These are phyloP conservation scores for Talaromyces pinophilus DNA, from an alignment of 2,329 filamentous ascomycete species.

Conservation along the genomic window DNA sequence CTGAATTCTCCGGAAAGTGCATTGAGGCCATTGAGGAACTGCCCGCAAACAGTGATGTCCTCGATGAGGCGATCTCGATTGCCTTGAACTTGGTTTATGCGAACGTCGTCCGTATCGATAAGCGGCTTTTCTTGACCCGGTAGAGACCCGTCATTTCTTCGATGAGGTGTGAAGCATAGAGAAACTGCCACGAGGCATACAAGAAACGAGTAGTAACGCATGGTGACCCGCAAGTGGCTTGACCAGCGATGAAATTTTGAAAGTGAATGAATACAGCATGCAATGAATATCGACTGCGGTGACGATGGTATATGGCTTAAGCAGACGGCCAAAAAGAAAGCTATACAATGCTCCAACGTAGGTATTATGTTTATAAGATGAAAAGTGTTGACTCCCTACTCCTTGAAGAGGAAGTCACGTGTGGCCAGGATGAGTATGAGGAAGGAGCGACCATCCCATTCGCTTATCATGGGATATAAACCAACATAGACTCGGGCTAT, in stretches of 20 bases:
- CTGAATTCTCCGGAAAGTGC: neutral
- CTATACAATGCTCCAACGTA: neutral
- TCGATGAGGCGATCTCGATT: constrained; percentile 3
- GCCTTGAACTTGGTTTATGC: constrained; percentile 4
- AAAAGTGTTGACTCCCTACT: neutral
- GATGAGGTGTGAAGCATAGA: constrained; percentile 15
- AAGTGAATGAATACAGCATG: constrained; percentile 6
- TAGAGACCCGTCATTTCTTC: neutral
- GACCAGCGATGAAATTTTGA: neutral
- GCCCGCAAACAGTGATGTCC: constrained; percentile 7
- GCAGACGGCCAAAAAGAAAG: neutral
- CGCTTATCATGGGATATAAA: neutral
- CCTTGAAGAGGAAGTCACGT: constrained; percentile 11
- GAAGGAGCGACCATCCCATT: constrained; percentile 11
- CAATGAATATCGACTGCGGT: constrained; percentile 6
- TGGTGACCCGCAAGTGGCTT: constrained; percentile 1
- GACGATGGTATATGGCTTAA: constrained; percentile 5
- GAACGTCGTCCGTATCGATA: neutral
- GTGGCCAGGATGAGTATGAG: neutral
- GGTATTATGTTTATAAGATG: neutral
- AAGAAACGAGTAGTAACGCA: constrained; percentile 19
- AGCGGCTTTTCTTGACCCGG: neutral
- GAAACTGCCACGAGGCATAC: constrained; percentile 14
- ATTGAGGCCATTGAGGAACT: constrained; percentile 11
- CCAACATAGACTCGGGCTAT: neutral